Evolutionary conservation across 768 basidiomycete species (phyloP).

Genomic region (Sporobolomyces phaffii): DNA sequence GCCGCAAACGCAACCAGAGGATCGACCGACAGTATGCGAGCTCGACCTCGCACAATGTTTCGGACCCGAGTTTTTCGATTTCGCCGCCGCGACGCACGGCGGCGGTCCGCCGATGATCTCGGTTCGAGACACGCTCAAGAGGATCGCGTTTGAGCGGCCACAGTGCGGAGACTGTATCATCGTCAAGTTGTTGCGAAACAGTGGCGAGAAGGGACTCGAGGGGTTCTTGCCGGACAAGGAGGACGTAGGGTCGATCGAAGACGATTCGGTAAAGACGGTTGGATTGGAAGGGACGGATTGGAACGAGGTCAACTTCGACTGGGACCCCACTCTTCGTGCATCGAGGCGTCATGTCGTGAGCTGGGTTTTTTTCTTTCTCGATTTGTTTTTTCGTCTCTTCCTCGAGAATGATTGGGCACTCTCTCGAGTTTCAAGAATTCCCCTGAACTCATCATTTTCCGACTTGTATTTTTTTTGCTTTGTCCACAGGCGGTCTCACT

Average conservation of each 20-base stretch:
- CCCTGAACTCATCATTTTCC: too few species aligned
- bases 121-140: constrained; percentile 43
- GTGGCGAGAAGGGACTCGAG: constrained; percentile 46
- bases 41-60: constrained; percentile 41
- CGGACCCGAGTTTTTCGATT: constrained; percentile 26
- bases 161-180: constrained; percentile 50
- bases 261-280: background rate
- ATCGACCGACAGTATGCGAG: too few species aligned
- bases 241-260: background rate
- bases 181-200: constrained; percentile 44
- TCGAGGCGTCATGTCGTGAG: background rate
- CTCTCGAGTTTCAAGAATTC: too few species aligned
- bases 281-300: background rate
- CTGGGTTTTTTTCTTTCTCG: background rate
- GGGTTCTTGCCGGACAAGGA: constrained; percentile 46
- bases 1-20: too few species aligned
- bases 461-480: too few species aligned
- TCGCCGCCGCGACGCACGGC: too few species aligned
- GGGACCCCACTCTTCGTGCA: background rate
- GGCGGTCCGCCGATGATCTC: background rate
- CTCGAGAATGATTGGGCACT: too few species aligned
- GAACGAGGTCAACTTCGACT: background rate
- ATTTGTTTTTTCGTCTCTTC: background rate
- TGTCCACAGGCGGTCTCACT: constrained; percentile 7
- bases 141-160: constrained; percentile 45